Conservation (phyloP, 2,329 filamentous ascomycete genomes). For the Aureobasidium sp. region DNA sequence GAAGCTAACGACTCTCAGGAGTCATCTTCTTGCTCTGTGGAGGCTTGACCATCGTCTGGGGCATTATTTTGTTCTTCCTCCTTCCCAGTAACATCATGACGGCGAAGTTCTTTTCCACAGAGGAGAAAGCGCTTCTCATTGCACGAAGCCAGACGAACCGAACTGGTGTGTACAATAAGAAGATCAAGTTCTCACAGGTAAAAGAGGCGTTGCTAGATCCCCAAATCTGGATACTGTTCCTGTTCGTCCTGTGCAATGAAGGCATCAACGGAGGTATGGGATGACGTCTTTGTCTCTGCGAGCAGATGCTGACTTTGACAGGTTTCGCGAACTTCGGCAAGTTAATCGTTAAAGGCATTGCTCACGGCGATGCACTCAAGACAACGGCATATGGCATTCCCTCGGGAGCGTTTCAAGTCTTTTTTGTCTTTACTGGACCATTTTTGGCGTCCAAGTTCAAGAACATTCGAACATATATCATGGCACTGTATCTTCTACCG, state of each 20-base stretch:
- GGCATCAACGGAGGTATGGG: slow-evolving; percentile 41
- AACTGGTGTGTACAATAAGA: slow-evolving; percentile 38
- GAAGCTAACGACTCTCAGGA: slow-evolving; percentile 52
- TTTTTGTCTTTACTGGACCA: slow-evolving; percentile 47
- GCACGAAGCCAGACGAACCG: slow-evolving; percentile 37
- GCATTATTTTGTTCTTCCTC: slow-evolving; percentile 51
- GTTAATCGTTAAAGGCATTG: slow-evolving; percentile 46
- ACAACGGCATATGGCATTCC: slow-evolving; percentile 49
- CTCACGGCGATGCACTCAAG: slow-evolving; percentile 32
- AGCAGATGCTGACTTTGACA: not conserved
- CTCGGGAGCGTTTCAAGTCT: slow-evolving; percentile 44
- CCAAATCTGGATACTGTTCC: slow-evolving; percentile 39
- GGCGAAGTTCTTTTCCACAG: slow-evolving; percentile 58
- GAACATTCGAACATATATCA: slow-evolving; percentile 45
- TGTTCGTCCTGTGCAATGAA: slow-evolving; percentile 43
- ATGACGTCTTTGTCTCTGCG: not conserved
- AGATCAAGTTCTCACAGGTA: slow-evolving; percentile 46
- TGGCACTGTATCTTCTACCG: slow-evolving; percentile 45
- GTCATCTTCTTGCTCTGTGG: slow-evolving; percentile 59
- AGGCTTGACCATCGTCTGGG: slow-evolving; percentile 53
- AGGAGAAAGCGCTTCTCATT: slow-evolving; percentile 41
- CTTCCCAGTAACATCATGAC: slow-evolving; percentile 64
- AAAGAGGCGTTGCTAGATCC: slow-evolving; percentile 55
- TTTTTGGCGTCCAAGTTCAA: slow-evolving; percentile 44
- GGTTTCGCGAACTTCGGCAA: slow-evolving; percentile 46